phyloP scores from a whole-genome alignment of 441 rosid species.

The Pelargonium australe region DNA sequence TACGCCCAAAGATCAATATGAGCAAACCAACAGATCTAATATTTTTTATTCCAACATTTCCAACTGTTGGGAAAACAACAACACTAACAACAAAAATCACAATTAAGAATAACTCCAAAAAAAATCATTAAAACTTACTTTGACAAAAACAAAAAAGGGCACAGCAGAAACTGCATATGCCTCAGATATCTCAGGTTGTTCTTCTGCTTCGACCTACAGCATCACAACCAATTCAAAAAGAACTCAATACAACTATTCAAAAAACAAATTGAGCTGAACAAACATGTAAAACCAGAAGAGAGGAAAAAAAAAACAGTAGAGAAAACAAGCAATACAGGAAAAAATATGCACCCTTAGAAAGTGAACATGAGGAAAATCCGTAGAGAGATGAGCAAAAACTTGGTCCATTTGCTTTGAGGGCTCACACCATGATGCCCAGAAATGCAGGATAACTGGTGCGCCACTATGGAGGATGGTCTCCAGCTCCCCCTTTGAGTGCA shows the following conservation, averaged over 20 bases:
- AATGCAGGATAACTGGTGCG: conserved; percentile 55
- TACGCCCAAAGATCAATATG: neutral
- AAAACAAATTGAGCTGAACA: neutral
- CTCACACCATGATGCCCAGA: conserved; percentile 98
- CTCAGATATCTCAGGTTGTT: conserved; percentile 84
- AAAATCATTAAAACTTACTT: conserved; percentile 35
- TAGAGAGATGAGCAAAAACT: conserved; percentile 82
- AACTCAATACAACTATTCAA: neutral
- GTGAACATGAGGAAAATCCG: conserved; percentile 72
- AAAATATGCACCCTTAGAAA: conserved; percentile 56
- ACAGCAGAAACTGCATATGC: conserved; percentile 74
- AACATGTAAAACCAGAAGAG: neutral
- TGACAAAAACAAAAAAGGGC: conserved; percentile 77
- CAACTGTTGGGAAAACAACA: neutral
- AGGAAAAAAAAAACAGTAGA: neutral
- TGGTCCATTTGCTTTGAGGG: conserved; percentile 98
- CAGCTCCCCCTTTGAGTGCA: conserved; percentile 68
- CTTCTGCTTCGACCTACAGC: conserved; percentile 89
- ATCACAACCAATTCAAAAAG: conserved; percentile 7
- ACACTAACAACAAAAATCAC: neutral
- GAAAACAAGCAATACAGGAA: neutral
- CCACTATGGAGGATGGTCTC: conserved; percentile 48
- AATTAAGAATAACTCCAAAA: neutral
- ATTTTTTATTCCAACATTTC: neutral
- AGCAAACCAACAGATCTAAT: neutral